phyloP scores from a whole-genome alignment of 495 filamentous ascomycete species.

The Staphylotrichum longicolle region DNA sequence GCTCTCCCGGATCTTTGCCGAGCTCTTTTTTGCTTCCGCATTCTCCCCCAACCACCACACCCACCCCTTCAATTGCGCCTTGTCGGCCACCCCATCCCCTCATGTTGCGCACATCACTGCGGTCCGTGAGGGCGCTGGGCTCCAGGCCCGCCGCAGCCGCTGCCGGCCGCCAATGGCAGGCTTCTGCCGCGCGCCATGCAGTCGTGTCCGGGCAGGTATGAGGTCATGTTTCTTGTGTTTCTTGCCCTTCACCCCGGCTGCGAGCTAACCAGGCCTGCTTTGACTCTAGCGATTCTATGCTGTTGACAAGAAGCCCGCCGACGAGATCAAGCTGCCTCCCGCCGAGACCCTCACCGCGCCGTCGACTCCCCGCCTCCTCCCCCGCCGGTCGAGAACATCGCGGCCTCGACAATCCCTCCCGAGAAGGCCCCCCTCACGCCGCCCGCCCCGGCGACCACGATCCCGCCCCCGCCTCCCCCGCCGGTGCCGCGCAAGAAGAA shows the following conservation, averaged over 20 bases:
- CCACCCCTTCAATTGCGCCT: conserved; percentile 37
- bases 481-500: conserved; percentile 59
- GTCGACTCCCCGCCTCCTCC: conserved; percentile 47
- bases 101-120: conserved; percentile 68
- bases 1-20: conserved; percentile 37
- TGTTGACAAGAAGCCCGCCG: conserved; percentile 53
- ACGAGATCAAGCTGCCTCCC: conserved; percentile 57
- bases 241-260: not conserved
- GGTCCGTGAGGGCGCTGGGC: conserved; percentile 55
- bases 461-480: conserved; percentile 47
- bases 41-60: conserved; percentile 44
- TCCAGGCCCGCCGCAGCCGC: conserved; percentile 48
- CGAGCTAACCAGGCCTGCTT: conserved; percentile 2
- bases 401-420: conserved; percentile 55
- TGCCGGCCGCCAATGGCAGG: conserved; percentile 56
- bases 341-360: conserved; percentile 54
- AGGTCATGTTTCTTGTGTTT: conserved; percentile 16
- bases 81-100: conserved; percentile 52
- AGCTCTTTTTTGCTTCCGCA: conserved; percentile 41
- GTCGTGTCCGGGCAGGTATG: conserved; percentile 35
- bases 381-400: conserved; percentile 33
- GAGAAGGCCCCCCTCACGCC: conserved; percentile 61
- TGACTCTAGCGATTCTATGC: conserved; percentile 56
- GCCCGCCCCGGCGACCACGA: conserved; percentile 45
- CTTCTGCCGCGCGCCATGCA: conserved; percentile 36